Evolutionary conservation across 495 filamentous ascomycete species (phyloP).

Genomic region (Barbatosphaeria neglecta): DNA sequence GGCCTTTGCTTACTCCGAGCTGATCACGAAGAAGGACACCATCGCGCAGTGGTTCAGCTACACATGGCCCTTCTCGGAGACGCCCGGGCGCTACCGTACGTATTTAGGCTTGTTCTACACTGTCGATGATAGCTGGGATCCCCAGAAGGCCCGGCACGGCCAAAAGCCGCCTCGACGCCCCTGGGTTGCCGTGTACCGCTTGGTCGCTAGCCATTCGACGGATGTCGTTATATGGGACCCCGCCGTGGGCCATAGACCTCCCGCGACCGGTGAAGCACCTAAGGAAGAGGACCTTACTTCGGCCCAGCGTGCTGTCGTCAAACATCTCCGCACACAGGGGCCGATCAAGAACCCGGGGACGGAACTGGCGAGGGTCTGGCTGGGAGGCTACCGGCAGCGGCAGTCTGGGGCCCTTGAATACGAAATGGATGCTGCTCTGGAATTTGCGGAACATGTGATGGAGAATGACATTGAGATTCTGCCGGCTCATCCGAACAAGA

Average conservation of each 20-base stretch:
- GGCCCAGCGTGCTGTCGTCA: conserved; percentile 28
- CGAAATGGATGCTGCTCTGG: conserved; percentile 13
- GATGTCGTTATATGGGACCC: conserved; percentile 40
- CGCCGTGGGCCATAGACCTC: conserved; percentile 9
- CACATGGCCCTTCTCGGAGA: conserved; percentile 6
- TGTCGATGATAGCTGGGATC: conserved; percentile 24
- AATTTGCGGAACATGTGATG: conserved; percentile 11
- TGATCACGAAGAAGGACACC: conserved; percentile 9
- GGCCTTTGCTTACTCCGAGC: conserved; percentile 22
- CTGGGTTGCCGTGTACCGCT: conserved; percentile 30
- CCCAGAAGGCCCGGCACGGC: conserved; percentile 4
- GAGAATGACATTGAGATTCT: conserved; percentile 12
- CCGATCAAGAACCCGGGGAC: conserved; percentile 10
- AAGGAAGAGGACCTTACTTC: conserved; percentile 17
- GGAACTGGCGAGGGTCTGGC: conserved; percentile 23
- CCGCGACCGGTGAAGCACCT: neutral
- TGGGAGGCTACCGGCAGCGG: conserved; percentile 18
- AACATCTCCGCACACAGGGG: conserved; percentile 13
- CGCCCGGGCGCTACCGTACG: conserved; percentile 14
- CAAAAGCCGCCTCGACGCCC: conserved; percentile 11
- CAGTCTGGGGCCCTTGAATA: conserved; percentile 1
- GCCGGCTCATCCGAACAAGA: conserved; percentile 11
- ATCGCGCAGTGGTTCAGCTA: conserved; percentile 24
- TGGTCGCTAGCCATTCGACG: conserved; percentile 12
- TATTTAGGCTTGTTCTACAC: conserved; percentile 36